A percentile compares a stretch with the other conserved stretches of the same genome.
phyloP scores from a whole-genome alignment of 805 yeast species.

The Hanseniaspora vineae region DNA sequence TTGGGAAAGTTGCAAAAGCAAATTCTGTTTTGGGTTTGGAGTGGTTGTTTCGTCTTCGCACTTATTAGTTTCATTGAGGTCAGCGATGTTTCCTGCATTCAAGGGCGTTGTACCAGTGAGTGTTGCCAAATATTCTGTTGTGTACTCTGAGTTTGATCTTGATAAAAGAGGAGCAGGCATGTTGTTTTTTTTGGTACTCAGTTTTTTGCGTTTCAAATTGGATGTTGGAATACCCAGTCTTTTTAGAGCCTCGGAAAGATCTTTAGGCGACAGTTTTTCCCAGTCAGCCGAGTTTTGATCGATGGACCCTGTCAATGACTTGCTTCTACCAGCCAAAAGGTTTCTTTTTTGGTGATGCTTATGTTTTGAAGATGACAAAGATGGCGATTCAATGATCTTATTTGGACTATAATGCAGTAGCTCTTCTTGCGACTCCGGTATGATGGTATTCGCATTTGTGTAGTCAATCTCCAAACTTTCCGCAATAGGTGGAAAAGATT shows the following conservation, averaged over 20 bases:
- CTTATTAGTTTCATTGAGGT: no score
- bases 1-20: background rate
- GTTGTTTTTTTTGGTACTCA: background rate
- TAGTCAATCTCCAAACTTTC: background rate
- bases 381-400: background rate
- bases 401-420: background rate
- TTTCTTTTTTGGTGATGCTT: no score
- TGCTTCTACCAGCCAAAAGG: no score
- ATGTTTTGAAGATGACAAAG: background rate
- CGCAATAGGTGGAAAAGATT: background rate
- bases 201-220: background rate
- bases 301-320: no score
- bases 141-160: no score
- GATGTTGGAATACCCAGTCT: background rate
- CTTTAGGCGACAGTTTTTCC: background rate
- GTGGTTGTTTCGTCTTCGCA: no score
- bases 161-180: no score
- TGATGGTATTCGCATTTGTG: background rate
- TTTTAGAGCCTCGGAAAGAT: background rate
- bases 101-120: background rate
- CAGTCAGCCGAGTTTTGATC: background rate
- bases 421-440: conserved; percentile 6
- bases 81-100: background rate
- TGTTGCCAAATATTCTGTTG: no score
- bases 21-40: background rate